A percentile compares a stretch with the other conserved stretches of the same genome.
Conservation (phyloP, 1,284 basidiomycete genomes). For the Ceratobasidium papillatum region DNA sequence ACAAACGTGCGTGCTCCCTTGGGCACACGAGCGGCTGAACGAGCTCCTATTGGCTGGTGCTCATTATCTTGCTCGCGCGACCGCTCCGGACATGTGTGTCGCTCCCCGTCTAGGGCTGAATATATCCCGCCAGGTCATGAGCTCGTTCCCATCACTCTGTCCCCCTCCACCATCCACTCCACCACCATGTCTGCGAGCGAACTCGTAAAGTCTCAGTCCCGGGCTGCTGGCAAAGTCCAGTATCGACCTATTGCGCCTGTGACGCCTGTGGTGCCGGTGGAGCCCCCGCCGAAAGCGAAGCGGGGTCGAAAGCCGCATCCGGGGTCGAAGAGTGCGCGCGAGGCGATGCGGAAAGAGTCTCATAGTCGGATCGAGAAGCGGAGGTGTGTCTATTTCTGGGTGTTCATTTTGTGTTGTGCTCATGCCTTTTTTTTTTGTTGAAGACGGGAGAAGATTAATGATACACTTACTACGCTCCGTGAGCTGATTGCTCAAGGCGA, state of each 20-base stretch:
- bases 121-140: constrained; percentile 10
- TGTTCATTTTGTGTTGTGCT: neutral
- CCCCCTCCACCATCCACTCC: neutral
- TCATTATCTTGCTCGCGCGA: constrained; percentile 37
- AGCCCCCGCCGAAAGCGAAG: constrained; percentile 37
- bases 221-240: neutral
- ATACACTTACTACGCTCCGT: constrained; percentile 46
- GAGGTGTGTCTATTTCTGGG: neutral
- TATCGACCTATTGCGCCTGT: constrained; percentile 35
- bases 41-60: neutral
- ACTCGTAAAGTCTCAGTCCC: constrained; percentile 35
- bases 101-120: neutral
- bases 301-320: constrained; percentile 43
- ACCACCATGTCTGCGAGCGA: constrained; percentile 35
- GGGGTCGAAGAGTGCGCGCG: constrained; percentile 42
- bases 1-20: constrained; percentile 35
- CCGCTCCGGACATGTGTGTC: constrained; percentile 39
- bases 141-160: neutral
- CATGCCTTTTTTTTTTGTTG: neutral
- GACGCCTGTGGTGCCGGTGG: constrained; percentile 18
- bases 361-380: constrained; percentile 51
- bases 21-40: constrained; percentile 38
- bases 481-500: constrained; percentile 43
- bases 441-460: constrained; percentile 50
- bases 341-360: constrained; percentile 48